Evolutionary conservation across 257 asterid species (phyloP).

Genomic region (Euphrasia confusa): DNA sequence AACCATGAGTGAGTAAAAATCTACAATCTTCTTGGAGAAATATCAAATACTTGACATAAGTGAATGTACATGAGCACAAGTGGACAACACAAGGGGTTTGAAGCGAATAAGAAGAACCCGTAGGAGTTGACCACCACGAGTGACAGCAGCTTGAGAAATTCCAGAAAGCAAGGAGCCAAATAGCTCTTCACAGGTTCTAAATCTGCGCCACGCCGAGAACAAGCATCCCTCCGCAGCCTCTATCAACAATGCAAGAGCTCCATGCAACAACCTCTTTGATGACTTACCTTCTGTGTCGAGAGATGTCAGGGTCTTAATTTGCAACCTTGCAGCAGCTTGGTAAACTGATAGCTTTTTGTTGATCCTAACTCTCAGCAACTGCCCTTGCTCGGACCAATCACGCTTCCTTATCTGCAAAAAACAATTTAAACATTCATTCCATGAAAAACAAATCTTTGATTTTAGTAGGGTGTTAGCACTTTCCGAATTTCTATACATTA

Average conservation of each 20-base stretch:
- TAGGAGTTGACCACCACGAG: constrained; percentile 92
- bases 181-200: constrained; percentile 93
- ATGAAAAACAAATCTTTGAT: constrained; percentile 1
- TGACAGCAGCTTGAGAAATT: constrained; percentile 76
- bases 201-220: constrained; percentile 77
- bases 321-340: constrained; percentile 80
- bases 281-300: constrained; percentile 88
- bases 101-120: constrained; percentile 84
- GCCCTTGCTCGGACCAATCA: constrained; percentile 96
- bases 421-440: constrained; percentile 24
- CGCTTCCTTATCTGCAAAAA: constrained; percentile 77
- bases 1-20: constrained; percentile 21
- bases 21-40: constrained; percentile 22
- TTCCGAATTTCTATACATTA: constrained; percentile 6
- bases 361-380: constrained; percentile 72
- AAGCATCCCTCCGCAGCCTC: constrained; percentile 93
- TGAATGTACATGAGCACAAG: constrained; percentile 78
- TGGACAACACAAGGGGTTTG: constrained; percentile 76
- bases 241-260: constrained; percentile 75
- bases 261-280: constrained; percentile 86
- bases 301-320: constrained; percentile 65
- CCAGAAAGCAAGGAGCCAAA: constrained; percentile 84
- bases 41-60: constrained; percentile 15
- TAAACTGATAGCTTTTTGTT: constrained; percentile 74
- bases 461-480: constrained; percentile 22